Base-by-base conservation (phyloP, 2,329 filamentous ascomycete species). In the Xylaria multiplex region DNA sequence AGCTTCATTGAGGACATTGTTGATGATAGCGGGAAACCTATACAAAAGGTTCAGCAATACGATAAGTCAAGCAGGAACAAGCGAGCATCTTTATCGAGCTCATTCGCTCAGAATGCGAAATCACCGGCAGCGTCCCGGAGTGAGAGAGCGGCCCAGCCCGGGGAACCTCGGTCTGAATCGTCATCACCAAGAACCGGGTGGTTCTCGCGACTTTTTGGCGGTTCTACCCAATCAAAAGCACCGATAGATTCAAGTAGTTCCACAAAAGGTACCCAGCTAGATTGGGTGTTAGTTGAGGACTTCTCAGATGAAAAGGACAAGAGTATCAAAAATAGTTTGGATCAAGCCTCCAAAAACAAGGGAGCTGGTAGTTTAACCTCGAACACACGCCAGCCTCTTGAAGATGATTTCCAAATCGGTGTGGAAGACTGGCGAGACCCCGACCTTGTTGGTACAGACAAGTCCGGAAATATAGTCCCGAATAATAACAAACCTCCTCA, bases 371-470 rank as follows among this genome's bases (percentile, higher is more conserved):
- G 37, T 69, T 53, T 64, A 4, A 70, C 71, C 9, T 64, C 71
- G 13, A 74, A 69, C 40, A 55, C 69, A 40, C 65, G 71, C 37
- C 66, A 68, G 42, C 45, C 68, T 2, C 59, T 75, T 2, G 78
- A 81, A 53, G 90, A 93, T 76, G 87, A 85, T 63, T 95, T 94
- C 75, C 85, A 91, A 50, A 94, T 95, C 72, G 92, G 92, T n/a
- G 88, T 93, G 13, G 91, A 96, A 70, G 92, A 96, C 75, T 95
- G 92, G 92, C 86, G 92, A 70, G 92, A 96, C 76, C 90, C 91
- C 6, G 91, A 93, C 75, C 80, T 93, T 19, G 82, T 93, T 24
- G 83, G 83, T 1, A 76, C 73, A 32, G 46, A 79, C 68, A 65
- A 69, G 40, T 42, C 62, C 14, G 60, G 66, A 40, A 65, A 46